phyloP scores from a whole-genome alignment of 2,329 filamentous ascomycete genomes.

The Conoideocrella luteorostrata region DNA sequence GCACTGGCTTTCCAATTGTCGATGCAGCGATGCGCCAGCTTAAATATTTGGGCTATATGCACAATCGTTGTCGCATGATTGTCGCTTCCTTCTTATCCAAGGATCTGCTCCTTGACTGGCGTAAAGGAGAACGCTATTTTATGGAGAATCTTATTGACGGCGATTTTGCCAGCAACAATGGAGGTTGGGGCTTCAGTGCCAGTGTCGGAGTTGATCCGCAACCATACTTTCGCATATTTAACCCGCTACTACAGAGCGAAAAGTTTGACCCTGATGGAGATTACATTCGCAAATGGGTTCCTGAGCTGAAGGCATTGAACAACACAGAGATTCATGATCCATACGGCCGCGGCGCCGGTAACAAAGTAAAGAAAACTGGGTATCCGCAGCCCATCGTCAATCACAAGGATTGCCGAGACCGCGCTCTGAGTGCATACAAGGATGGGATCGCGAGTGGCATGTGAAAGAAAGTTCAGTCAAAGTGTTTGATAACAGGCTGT shows the following conservation, averaged over 20 bases:
- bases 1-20: constrained; percentile 75
- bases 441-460: constrained; percentile 29
- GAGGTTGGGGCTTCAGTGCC: constrained; percentile 52
- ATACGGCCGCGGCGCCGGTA: constrained; percentile 57
- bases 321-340: constrained; percentile 76
- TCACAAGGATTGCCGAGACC: constrained; percentile 62
- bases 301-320: constrained; percentile 59
- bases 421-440: constrained; percentile 66
- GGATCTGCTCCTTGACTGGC: constrained; percentile 77
- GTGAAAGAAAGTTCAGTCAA: constrained; percentile 12
- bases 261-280: constrained; percentile 74
- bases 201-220: constrained; percentile 75
- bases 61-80: constrained; percentile 81
- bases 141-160: constrained; percentile 77
- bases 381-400: constrained; percentile 73
- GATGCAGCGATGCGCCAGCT: constrained; percentile 83
- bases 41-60: constrained; percentile 65
- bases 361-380: constrained; percentile 55
- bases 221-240: constrained; percentile 88
- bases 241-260: constrained; percentile 76
- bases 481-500: too few relatives aligned
- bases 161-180: constrained; percentile 73
- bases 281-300: constrained; percentile 79
- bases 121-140: constrained; percentile 73
- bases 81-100: constrained; percentile 75